Percentiles rank a stretch among this genome's conserved stretches.
phyloP scores from a whole-genome alignment of 257 asterid genomes.

The Ophiorrhiza pumila region DNA sequence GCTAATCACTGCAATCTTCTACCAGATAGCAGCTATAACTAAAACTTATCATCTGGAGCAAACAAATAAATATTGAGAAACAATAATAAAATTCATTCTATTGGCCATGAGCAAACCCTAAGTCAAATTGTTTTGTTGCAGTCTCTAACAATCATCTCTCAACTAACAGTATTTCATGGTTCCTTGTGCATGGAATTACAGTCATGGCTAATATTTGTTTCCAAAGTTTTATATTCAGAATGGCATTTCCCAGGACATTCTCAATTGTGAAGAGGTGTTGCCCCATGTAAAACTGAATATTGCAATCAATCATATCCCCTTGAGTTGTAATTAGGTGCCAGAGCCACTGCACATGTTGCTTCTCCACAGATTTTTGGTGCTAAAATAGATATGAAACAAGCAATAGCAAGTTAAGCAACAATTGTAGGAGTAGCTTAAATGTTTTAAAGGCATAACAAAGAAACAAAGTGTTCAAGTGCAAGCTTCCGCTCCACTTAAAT shows the following conservation, averaged over 20 bases:
- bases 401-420: not conserved
- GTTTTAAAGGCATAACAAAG: not conserved
- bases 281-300: not conserved
- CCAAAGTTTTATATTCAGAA: not conserved
- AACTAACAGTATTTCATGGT: not conserved
- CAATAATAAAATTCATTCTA: not conserved
- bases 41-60: not conserved
- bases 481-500: not conserved
- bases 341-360: not conserved
- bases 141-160: not conserved
- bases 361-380: not conserved
- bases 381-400: not conserved
- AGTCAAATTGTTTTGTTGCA: not conserved
- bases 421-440: not conserved
- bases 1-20: constrained; percentile 5
- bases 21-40: not conserved
- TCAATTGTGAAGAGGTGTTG: not conserved
- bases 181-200: not conserved
- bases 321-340: not conserved
- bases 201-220: not conserved
- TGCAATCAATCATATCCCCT: not conserved
- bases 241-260: not conserved
- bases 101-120: not conserved
- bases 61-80: not conserved
- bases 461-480: not conserved